Evolutionary conservation across 2,329 filamentous ascomycete genomes (phyloP), one percentile per base, ranked within the genome.

Genomic region (Aspergillus sp.): DNA sequence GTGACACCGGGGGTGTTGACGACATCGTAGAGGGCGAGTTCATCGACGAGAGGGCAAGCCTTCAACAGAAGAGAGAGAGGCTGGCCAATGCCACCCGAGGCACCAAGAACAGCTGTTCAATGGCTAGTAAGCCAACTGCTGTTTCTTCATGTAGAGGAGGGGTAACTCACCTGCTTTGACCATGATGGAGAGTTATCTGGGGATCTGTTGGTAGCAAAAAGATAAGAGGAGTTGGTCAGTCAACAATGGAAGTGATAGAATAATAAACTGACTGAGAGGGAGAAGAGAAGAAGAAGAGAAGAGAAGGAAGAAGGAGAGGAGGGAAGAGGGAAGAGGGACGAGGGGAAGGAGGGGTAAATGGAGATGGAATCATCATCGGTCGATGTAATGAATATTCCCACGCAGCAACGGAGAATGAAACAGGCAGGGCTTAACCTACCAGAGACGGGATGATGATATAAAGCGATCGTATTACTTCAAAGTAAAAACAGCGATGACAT

Each of bases 81-180:
- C 90, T 96, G 91, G 73, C 91, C 93, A 82, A 98, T 98, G 77
- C 93, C 93, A 75, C 93, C 93, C 71, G 91, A 84, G 69, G 91
- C 93, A 74, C 93, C 93, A 74, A 93, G 89, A 77, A 98, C 91
- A 67, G 77, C 78, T 80, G 57, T 45, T 44, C 29, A 38, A 8
- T 39, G 27, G 9, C n/a, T 26, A 29, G 8, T n/a, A 35, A 48
- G 49, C 64, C 32, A 65, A 59, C 33, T 43, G 39, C 30, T 29
- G 35, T 19, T 8, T 32, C n/a, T 43, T 6, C 7, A 34, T n/a
- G 30, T 10, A 34, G 35, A 44, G 35, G 28, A 39, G 26, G 12
- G 36, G 8, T 40, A 52, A 19, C 63, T 44, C 46, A 68, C 65
- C 65, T 60, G 72, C 72, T 63, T 75, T 75, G 49, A 75, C 72